Evolutionary conservation across 352 stramenopile genomes (phyloP), one percentile per base, ranked within the genome.

Genomic region (Poterioochromonas sp.): DNA sequence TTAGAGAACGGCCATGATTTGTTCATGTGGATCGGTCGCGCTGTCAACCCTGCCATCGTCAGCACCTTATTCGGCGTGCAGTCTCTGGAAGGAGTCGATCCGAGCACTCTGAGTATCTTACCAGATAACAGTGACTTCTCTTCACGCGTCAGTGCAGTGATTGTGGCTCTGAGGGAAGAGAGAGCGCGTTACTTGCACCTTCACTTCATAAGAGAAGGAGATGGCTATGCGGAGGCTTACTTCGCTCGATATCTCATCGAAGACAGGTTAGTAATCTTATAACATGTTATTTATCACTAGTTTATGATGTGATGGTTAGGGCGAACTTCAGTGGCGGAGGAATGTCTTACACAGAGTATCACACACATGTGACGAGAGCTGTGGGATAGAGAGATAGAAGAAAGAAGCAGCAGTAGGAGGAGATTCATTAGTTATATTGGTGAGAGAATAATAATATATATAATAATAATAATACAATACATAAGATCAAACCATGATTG

Each of bases 1-100:
- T 87, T 99, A 22, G 94, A 98, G 79, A 96, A 99, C 85, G 91
- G 93, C 43, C 73, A 97, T 39, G 90, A 91, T 73, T 85, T 99
- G 79, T 97, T 95, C 83, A 76, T 99, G 74, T 98, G 95, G 94
- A 88, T 99, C 26, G 96, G 96, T 54, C 88, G 90, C 60, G 90
- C 87, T 39, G 92, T 90, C 0, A 85, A 95, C 73, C 80, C 89
- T 51, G 83, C 88, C 18, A 82, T 98, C 35, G 77, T 98, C 32
- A 86, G 87, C 65, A 92, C 90, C 41, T 82, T 99, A 32, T 98
- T 99, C 85, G 94, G 94, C 51, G 82, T 96, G 51, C 84, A 90
- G 29, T 94, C 87, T 22, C 89, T 99, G 79, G 93, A 98, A 73
- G 92, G 92, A 65, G 86, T 97, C 62, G 94, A 99, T 83, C 91